A percentile compares a stretch with the other conserved stretches of the same genome.
Conservation (phyloP, 768 basidiomycete species). For the Pleurotus ostreatus region DNA sequence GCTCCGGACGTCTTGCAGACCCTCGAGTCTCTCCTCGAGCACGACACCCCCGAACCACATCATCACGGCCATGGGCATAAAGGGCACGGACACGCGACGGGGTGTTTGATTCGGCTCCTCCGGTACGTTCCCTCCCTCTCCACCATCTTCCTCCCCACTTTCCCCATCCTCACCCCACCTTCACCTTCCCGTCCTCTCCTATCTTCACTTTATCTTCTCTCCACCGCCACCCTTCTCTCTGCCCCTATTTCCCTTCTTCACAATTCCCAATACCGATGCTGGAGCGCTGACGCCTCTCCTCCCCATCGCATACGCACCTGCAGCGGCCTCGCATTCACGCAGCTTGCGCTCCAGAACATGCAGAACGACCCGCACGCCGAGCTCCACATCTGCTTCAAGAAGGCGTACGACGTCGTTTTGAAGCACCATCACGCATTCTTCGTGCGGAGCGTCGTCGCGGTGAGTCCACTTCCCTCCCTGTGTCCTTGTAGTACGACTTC, state of each 20-base stretch:
- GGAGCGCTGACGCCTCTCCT: no score
- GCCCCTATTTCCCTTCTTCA: no score
- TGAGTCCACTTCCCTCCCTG: conserved; percentile 25
- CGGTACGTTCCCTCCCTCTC: conserved; percentile 39
- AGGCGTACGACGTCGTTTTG: conserved; percentile 67
- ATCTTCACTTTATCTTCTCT: no score
- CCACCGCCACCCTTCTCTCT: no score
- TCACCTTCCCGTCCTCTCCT: no score
- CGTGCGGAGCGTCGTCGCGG: conserved; percentile 60
- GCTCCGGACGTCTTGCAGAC: conserved; percentile 43
- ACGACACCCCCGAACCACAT: conserved; percentile 35
- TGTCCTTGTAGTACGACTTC: background rate
- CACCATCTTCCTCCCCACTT: background rate
- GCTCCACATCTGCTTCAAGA: conserved; percentile 64
- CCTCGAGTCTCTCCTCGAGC: conserved; percentile 55
- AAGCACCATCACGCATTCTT: conserved; percentile 64
- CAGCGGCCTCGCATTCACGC: conserved; percentile 68
- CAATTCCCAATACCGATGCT: no score
- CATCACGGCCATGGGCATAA: conserved; percentile 21
- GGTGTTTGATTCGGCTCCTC: conserved; percentile 60
- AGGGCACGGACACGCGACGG: conserved; percentile 36
- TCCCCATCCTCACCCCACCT: background rate
- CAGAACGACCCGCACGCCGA: conserved; percentile 48
- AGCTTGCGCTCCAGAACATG: conserved; percentile 62
- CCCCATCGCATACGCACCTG: no score